Base-by-base conservation (phyloP, 2,329 filamentous ascomycete species). In the Diaporthe australafricana region DNA sequence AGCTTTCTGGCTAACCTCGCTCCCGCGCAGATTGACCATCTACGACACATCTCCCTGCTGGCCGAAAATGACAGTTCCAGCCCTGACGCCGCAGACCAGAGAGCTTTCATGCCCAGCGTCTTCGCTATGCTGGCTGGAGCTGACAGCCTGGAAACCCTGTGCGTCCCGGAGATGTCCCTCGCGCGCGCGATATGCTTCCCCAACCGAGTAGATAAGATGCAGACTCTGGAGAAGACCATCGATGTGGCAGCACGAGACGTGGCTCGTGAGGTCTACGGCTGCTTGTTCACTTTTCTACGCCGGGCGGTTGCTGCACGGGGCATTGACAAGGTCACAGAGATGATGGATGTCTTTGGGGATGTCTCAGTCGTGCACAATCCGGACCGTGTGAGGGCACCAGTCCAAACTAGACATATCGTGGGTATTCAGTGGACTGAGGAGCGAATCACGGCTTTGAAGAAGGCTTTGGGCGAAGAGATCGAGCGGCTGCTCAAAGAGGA, bases 131-230 rank as follows among this genome's bases (percentile, higher is more conserved):
- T 68, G 2, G 27, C 20, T 1, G 50, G 20, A 1, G 65, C 65
- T 7, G n/a, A 32, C 25, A 12, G 2, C 38, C 52, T 68, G 1
- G 38, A 68, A 20, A 35, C 16, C 27, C 40, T 68, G 9, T 8
- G 45, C 1, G 14, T 56, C 3, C 11, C 20, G 3, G 20, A 7
- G 14, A 68, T 48, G 6, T n/a, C n/a, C n/a, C n/a, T n/a, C n/a
- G n/a, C n/a, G n/a, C 1, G 1, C 17, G 6, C 0, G 14, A 12
- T 55, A 0, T n/a, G n/a, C n/a, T n/a, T n/a, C n/a, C n/a, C n/a
- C 1, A 1, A 1, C 1, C 17, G 9, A 3, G 3, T 7, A 5
- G 3, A 3, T 30, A 0, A 16, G 3, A 8, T 14, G 11, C 4
- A 9, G 9, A 5, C 9, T 25, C 1, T 8, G 17, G 50, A 9